phyloP scores from a whole-genome alignment of 345 rosid species.

The Gossypium turneri region DNA sequence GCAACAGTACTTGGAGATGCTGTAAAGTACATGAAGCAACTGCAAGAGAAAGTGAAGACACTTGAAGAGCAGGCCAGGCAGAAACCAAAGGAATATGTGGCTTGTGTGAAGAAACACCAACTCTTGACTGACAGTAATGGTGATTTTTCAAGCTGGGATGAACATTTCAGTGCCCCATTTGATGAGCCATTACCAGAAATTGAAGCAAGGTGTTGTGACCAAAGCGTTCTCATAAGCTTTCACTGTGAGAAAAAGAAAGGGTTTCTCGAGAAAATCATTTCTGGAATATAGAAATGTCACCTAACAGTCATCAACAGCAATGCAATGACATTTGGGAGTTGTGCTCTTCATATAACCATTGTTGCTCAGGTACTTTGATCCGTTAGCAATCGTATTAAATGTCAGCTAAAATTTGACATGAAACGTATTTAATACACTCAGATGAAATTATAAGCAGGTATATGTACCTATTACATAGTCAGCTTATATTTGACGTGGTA shows the following conservation, averaged over 20 bases:
- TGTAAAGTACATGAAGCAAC: slow-evolving; percentile 66
- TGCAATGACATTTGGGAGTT: slow-evolving; percentile 68
- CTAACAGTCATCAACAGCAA: slow-evolving; percentile 51
- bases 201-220: slow-evolving; percentile 71
- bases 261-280: slow-evolving; percentile 45
- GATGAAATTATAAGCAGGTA: too few species aligned
- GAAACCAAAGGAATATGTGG: slow-evolving; percentile 60
- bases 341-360: slow-evolving; percentile 58
- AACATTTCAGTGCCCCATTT: slow-evolving; percentile 20
- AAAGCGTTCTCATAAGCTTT: slow-evolving; percentile 60
- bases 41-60: slow-evolving; percentile 61
- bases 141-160: slow-evolving; percentile 25
- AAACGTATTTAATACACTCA: too few species aligned
- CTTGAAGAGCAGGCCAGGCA: slow-evolving; percentile 65
- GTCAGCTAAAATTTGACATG: too few species aligned
- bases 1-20: slow-evolving; percentile 91
- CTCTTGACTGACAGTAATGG: slow-evolving; percentile 38
- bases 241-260: slow-evolving; percentile 75
- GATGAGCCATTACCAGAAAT: slow-evolving; percentile 58
- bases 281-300: slow-evolving; percentile 58
- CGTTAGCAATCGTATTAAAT: too few species aligned
- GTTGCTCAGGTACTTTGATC: slow-evolving; percentile 54
- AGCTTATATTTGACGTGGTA: too few species aligned
- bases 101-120: slow-evolving; percentile 63
- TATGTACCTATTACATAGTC: too few species aligned